Percentiles rank a stretch among this genome's conserved stretches.
Evolutionary conservation across 345 rosid species (phyloP).

Genomic region (Citrus mangshanensis): DNA sequence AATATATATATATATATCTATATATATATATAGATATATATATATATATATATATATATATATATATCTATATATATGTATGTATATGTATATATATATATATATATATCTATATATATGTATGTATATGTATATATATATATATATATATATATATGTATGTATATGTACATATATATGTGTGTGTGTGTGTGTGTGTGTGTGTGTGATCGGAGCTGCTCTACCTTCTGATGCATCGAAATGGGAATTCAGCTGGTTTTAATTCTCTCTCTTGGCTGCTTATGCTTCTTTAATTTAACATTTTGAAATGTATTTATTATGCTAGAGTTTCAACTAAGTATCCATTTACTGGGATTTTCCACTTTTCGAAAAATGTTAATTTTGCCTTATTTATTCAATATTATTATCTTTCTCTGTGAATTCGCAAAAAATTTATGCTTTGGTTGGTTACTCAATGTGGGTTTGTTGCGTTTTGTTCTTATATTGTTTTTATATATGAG

Average conservation of each 20-base stretch:
- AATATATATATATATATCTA: too few relatives aligned
- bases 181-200: too few relatives aligned
- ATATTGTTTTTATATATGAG: background rate
- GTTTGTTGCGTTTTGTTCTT: background rate
- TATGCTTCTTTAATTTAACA: background rate
- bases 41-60: too few relatives aligned
- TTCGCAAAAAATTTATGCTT: background rate
- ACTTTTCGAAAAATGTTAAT: background rate
- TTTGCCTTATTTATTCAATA: background rate
- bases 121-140: too few relatives aligned
- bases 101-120: too few relatives aligned
- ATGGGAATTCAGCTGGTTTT: conserved; percentile 66
- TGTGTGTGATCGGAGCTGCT: background rate
- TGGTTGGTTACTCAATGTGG: background rate
- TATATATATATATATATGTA: too few relatives aligned
- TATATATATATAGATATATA: too few relatives aligned
- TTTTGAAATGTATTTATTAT: background rate
- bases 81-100: too few relatives aligned
- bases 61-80: too few relatives aligned
- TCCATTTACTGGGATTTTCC: background rate
- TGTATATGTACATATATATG: too few relatives aligned
- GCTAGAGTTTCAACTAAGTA: background rate
- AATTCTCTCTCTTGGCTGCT: background rate
- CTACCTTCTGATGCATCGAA: conserved; percentile 2
- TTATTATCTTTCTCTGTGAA: background rate